A percentile compares a stretch with the other conserved stretches of the same genome.
Evolutionary conservation across 2,329 filamentous ascomycete species (phyloP).

Genomic region (Aspergillus hiratsukae): DNA sequence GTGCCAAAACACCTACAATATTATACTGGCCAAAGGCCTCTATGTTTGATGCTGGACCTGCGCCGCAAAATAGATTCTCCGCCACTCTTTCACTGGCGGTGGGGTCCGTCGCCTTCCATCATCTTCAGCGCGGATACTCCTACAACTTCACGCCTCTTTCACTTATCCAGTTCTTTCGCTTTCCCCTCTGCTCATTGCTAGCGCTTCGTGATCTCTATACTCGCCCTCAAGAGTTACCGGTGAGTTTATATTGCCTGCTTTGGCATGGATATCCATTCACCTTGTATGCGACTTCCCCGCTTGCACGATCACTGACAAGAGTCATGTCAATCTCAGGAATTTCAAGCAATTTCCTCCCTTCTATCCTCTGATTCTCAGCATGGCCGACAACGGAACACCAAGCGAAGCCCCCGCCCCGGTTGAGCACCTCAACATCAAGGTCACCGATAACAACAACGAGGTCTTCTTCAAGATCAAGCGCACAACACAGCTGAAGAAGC

Average conservation of each 20-base stretch:
- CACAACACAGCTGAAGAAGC: conserved; percentile 89
- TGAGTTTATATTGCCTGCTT: neutral
- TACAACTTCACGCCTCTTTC: conserved; percentile 9
- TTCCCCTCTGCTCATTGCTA: neutral
- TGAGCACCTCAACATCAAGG: conserved; percentile 98
- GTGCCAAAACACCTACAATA: conserved; percentile 1
- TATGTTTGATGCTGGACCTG: conserved; percentile 8
- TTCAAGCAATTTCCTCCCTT: neutral
- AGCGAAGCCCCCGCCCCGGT: conserved; percentile 39
- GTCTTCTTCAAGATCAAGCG: conserved; percentile 99
- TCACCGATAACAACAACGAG: conserved; percentile 98
- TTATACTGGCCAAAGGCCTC: neutral
- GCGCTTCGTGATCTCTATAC: neutral
- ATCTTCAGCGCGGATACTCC: conserved; percentile 6
- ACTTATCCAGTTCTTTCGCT: conserved; percentile 9
- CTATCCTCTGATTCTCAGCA: conserved; percentile 13
- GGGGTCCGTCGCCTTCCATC: conserved; percentile 23
- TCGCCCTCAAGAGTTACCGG: neutral
- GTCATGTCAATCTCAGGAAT: neutral
- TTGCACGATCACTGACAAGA: neutral
- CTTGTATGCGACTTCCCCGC: neutral
- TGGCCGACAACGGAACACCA: conserved; percentile 32
- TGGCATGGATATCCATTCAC: neutral
- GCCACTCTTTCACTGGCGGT: conserved; percentile 25
- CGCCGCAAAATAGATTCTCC: conserved; percentile 39